Evolutionary conservation across 2,329 filamentous ascomycete species (phyloP), one percentile per base, ranked within the genome.

Genomic region (Graphium sp.): DNA sequence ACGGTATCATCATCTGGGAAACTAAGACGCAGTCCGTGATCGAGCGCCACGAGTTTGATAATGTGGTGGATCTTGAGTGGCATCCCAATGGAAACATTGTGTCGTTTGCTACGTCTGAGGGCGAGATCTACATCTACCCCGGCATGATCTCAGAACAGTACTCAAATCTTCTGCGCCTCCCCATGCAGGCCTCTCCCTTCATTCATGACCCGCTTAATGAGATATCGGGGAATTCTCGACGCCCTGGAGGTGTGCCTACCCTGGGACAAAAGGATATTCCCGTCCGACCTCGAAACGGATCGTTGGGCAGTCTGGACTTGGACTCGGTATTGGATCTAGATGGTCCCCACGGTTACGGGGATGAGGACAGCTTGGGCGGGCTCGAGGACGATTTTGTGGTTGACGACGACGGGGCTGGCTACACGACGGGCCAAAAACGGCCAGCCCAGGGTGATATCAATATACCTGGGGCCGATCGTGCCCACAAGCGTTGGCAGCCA

Each of bases 361-460:
- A 61, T 40, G 44, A 66, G 57, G 53, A 54, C 20, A 43, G 35
- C 22, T 32, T 52, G 28, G 55, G 46, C 18, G 44, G 68, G 44
- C 46, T 74, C 54, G 58, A 61, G 16, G 79, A 83, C 23, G 82
- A 83, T 37, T 98, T 95, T 47, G 81, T 98, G 2, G 74, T 84
- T 5, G 89, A 98, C 42, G 89, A 98, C 37, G 89, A 98, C 45
- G 85, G 85, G 8, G 87, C 84, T 19, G 89, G 87, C 23, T 95
- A 95, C 50, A 67, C 74, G 2, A 55, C 44, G 8, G 52, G 56
- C 18, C 53, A 53, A 26, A 72, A 72, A 42, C 56, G 66, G 18
- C 56, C 56, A 13, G 60, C 62, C 3, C 58, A 54, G 7, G 56
- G 74, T 12, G 79, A 74, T 36, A 52, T 51, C 10, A 43, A 43